Evolutionary conservation across 306 rosid genomes (phyloP).

Genomic region (Casuarina equisetifolia): DNA sequence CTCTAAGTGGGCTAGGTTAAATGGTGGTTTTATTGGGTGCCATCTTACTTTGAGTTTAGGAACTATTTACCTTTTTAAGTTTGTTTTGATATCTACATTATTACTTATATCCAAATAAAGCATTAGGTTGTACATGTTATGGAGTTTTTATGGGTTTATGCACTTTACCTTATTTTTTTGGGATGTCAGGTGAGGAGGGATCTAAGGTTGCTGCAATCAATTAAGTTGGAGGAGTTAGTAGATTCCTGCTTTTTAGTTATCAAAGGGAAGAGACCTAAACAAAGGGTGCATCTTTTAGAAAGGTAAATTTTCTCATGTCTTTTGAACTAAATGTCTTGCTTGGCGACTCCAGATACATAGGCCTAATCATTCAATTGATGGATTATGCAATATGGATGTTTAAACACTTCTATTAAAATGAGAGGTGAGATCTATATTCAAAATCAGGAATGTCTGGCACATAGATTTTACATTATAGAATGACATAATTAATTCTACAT

Average conservation of each 20-base stretch:
- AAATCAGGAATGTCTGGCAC: background rate
- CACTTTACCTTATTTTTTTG: conserved; percentile 11
- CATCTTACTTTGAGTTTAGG: background rate
- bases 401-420: background rate
- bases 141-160: conserved; percentile 6
- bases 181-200: conserved; percentile 72
- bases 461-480: background rate
- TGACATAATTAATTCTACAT: background rate
- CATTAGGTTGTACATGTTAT: background rate
- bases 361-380: background rate
- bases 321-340: background rate
- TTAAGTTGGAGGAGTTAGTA: conserved; percentile 70
- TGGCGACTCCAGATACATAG: background rate
- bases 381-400: background rate
- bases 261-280: conserved; percentile 69
- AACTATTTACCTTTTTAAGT: background rate
- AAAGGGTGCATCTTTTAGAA: conserved; percentile 74
- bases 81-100: background rate
- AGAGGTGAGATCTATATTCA: background rate
- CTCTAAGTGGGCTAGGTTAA: background rate
- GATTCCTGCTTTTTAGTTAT: conserved; percentile 63
- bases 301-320: conserved; percentile 41
- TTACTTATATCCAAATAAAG: background rate
- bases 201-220: conserved; percentile 55
- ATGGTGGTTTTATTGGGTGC: background rate